phyloP scores from a whole-genome alignment of 768 basidiomycete genomes.

The Tulasnella sp. region DNA sequence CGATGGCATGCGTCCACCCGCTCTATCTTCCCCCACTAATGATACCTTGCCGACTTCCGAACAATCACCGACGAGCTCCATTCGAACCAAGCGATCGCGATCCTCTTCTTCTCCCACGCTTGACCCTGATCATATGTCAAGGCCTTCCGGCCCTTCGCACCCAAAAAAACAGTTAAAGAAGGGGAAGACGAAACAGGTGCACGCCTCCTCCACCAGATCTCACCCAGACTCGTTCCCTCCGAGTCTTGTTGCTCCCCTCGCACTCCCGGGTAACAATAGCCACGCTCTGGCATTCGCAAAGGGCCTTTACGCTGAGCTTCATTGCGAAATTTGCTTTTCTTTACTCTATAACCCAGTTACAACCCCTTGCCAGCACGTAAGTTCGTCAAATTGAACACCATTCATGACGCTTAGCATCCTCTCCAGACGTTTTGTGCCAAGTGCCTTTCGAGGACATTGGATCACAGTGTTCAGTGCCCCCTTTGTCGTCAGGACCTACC shows the following conservation, averaged over 20 bases:
- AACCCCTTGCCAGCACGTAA: constrained; percentile 88
- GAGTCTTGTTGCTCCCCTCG: background rate
- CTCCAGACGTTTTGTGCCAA: constrained; percentile 75
- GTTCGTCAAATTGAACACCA: constrained; percentile 23
- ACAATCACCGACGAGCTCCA: background rate
- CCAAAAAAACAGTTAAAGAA: constrained; percentile 25
- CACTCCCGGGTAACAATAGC: background rate
- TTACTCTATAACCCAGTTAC: constrained; percentile 79
- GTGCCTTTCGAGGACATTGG: constrained; percentile 82
- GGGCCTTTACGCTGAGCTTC: constrained; percentile 47
- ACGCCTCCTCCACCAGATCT: background rate
- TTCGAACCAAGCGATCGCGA: background rate
- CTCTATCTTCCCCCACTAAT: background rate
- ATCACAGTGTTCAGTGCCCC: constrained; percentile 73
- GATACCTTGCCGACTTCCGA: background rate
- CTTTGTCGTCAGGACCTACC: constrained; percentile 75
- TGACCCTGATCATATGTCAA: background rate
- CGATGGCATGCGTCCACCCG: constrained; percentile 15
- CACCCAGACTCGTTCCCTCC: no score
- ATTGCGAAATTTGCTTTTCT: constrained; percentile 84
- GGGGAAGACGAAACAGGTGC: constrained; percentile 41
- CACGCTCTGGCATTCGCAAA: constrained; percentile 24
- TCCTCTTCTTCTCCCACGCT: background rate
- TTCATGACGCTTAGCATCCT: background rate
- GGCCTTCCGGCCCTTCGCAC: background rate